Conservation (phyloP, 352 stramenopile species). For the Phytopythium chamaehyphon region DNA sequence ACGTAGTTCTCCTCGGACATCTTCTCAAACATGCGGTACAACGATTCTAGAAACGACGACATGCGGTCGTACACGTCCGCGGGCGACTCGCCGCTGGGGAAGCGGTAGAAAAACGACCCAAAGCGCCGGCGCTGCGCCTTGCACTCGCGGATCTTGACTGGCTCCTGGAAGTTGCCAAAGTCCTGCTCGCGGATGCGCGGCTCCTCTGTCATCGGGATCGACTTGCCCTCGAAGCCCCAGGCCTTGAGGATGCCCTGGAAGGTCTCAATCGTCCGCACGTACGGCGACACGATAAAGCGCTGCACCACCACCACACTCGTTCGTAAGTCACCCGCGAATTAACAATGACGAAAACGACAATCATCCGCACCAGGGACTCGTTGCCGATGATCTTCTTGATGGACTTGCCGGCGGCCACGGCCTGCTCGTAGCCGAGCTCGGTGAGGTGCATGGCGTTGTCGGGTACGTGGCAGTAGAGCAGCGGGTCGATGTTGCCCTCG, state of each 20-base stretch:
- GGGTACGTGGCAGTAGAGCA: slow-evolving; percentile 65
- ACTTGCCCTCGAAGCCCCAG: slow-evolving; percentile 44
- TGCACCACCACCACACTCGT: no score
- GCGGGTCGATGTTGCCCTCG: slow-evolving; percentile 82
- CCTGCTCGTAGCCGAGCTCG: slow-evolving; percentile 71
- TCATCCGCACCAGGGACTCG: slow-evolving; percentile 55
- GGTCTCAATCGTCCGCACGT: slow-evolving; percentile 85
- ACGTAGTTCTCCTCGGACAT: slow-evolving; percentile 78
- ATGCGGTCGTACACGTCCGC: slow-evolving; percentile 88
- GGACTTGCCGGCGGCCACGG: slow-evolving; percentile 50
- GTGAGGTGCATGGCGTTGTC: slow-evolving; percentile 87
- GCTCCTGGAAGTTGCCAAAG: slow-evolving; percentile 89
- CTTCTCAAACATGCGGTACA: slow-evolving; percentile 85
- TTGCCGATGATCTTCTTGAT: slow-evolving; percentile 81
- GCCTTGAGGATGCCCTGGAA: slow-evolving; percentile 77
- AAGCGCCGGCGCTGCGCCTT: slow-evolving; percentile 74
- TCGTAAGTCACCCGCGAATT: no score
- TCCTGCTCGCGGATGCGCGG: slow-evolving; percentile 87
- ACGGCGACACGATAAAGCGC: slow-evolving; percentile 84
- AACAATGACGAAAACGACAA: no score
- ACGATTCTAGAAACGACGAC: slow-evolving; percentile 84
- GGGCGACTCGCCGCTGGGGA: slow-evolving; percentile 82
- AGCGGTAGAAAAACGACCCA: slow-evolving; percentile 88
- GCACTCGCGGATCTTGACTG: slow-evolving; percentile 75
- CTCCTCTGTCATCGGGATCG: slow-evolving; percentile 78